A percentile compares a stretch with the other conserved stretches of the same genome.
phyloP scores from a whole-genome alignment of 202 grass and related monocot species.

The Sporobolus alterniflorus region DNA sequence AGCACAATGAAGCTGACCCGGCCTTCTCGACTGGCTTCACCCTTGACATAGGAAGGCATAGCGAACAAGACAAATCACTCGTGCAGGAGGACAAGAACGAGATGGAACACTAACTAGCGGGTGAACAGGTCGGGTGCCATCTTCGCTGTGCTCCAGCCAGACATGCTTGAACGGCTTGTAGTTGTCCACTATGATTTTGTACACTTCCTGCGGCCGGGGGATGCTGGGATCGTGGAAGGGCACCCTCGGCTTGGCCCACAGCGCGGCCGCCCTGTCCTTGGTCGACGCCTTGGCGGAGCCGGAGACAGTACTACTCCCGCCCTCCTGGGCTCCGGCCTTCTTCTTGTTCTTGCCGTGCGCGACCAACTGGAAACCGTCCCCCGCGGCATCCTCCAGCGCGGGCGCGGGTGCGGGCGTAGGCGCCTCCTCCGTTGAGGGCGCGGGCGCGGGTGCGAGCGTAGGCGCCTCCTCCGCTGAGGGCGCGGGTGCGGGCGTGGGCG shows the following conservation, averaged over 20 bases:
- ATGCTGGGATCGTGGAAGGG: constrained; percentile 81
- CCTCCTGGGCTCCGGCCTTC: constrained; percentile 6
- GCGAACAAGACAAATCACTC: neutral
- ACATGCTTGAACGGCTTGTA: constrained; percentile 89
- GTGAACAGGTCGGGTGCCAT: constrained; percentile 70
- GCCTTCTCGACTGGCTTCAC: no score
- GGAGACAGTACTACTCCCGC: neutral
- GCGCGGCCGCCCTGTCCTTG: constrained; percentile 56
- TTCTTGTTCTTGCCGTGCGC: constrained; percentile 50
- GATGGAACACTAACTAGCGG: constrained; percentile 65
- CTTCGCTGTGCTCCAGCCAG: constrained; percentile 77
- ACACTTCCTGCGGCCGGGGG: constrained; percentile 77
- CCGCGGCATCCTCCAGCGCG: constrained; percentile 31
- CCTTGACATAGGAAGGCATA: neutral
- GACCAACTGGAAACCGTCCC: constrained; percentile 66
- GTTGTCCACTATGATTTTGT: constrained; percentile 88
- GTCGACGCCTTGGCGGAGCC: constrained; percentile 35
- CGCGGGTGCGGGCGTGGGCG: constrained; percentile 1
- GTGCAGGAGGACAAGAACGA: neutral
- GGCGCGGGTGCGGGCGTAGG: neutral
- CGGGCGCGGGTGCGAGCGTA: neutral
- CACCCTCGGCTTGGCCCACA: constrained; percentile 52
- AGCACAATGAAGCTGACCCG: no score
- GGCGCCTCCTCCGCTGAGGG: constrained; percentile 33
- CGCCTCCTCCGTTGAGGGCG: neutral